phyloP scores from a whole-genome alignment of 1,284 basidiomycete species.

The Boletus semigastroideus region DNA sequence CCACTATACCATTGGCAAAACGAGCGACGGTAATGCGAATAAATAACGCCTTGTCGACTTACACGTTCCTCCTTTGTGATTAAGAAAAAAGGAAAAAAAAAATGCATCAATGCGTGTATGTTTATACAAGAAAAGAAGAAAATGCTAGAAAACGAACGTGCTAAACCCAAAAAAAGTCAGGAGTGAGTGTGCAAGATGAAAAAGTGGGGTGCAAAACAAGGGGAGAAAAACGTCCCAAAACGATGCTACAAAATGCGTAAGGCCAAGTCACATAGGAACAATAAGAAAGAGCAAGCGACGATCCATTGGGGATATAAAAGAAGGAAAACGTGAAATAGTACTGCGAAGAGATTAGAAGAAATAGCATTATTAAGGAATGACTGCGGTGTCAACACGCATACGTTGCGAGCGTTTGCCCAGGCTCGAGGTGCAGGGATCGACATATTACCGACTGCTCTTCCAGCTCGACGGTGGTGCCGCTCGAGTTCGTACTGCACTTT shows the following conservation, averaged over 20 bases:
- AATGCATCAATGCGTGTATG: neutral
- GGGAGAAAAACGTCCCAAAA: conserved; percentile 8
- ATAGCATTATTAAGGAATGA: conserved; percentile 8
- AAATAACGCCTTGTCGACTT: conserved; percentile 7
- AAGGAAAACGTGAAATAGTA: conserved; percentile 1
- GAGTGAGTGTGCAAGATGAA: neutral
- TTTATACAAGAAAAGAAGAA: too few relatives aligned
- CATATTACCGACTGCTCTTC: conserved; percentile 27
- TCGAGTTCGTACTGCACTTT: conserved; percentile 9
- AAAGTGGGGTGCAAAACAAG: neutral
- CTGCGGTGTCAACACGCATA: neutral
- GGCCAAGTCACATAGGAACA: neutral
- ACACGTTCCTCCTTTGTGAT: conserved; percentile 8
- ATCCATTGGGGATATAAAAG: conserved; percentile 4
- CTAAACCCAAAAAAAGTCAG: neutral
- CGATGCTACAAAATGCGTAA: conserved; percentile 10
- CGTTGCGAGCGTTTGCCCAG: neutral
- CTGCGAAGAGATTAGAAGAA: conserved; percentile 9
- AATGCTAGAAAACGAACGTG: neutral
- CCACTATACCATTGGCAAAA: neutral
- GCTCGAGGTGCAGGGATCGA: neutral
- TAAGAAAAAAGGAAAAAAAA: neutral
- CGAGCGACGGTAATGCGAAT: neutral
- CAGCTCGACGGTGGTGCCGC: conserved; percentile 33
- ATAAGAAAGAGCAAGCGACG: conserved; percentile 2